A percentile compares a stretch with the other conserved stretches of the same genome.
Evolutionary conservation across 2,329 filamentous ascomycete genomes (phyloP).

Genomic region (Plenodomus biglobosus): DNA sequence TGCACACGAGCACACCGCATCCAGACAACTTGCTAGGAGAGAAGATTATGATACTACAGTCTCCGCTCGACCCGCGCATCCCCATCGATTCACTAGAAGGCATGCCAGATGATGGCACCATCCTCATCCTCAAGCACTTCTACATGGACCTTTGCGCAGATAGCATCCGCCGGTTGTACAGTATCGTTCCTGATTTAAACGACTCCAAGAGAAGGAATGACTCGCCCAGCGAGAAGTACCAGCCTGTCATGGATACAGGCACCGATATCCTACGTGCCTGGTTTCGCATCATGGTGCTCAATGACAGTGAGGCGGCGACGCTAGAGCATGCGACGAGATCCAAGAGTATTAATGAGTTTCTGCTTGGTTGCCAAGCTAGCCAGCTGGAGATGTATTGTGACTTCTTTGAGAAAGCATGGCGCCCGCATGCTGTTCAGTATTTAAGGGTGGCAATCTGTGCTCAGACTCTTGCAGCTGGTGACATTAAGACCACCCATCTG

Average conservation of each 20-base stretch:
- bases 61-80: conserved; percentile 25
- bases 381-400: conserved; percentile 33
- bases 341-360: conserved; percentile 25
- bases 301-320: conserved; percentile 29
- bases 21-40: conserved; percentile 12
- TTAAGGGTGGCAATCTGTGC: conserved; percentile 33
- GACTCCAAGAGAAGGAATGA: conserved; percentile 4
- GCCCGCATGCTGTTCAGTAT: conserved; percentile 31
- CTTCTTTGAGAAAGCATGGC: conserved; percentile 36
- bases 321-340: conserved; percentile 28
- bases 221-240: conserved; percentile 4
- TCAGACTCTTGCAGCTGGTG: conserved; percentile 25
- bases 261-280: conserved; percentile 29
- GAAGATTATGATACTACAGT: conserved; percentile 27
- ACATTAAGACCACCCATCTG: conserved; percentile 27
- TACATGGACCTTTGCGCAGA: conserved; percentile 28
- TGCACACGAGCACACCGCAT: conserved; percentile 7
- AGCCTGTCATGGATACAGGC: conserved; percentile 14
- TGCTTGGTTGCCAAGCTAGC: conserved; percentile 27
- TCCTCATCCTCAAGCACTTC: conserved; percentile 32
- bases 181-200: conserved; percentile 29
- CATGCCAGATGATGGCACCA: conserved; percentile 30
- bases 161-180: conserved; percentile 24
- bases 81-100: conserved; percentile 21
- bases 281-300: conserved; percentile 36